Base-by-base conservation (phyloP, 2,329 filamentous ascomycete genomes). In the Beauveria scarabaeidicola region DNA sequence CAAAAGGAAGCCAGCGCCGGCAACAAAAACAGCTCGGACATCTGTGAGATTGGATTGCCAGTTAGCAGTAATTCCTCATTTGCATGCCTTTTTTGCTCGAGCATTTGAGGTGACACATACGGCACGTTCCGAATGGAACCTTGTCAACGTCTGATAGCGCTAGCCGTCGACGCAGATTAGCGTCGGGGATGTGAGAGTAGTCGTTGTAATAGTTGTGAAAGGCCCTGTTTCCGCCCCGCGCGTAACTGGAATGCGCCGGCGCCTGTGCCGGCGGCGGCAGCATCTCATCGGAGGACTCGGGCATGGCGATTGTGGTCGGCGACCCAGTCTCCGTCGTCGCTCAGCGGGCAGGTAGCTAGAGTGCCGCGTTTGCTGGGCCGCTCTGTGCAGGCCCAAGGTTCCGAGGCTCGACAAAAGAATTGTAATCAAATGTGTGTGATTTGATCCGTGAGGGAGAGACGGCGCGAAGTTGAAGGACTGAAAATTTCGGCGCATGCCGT, bases 1-100 rank as follows among this genome's bases (percentile, higher is more conserved):
- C 51, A 90, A 87, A 69, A 93, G 91, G 77, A 94, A 93, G 55
- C 90, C 90, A 61, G 90, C 86, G 52, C 90, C 90, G 27, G 89
- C 89, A 3, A 93, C 89, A 7, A 89, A 73, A 3, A 91, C 80
- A 58, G 88, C 86, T 51, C 89, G 83, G 27, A 91, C 78, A 73
- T 92, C 74, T 78, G 48, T n/a, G 5, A 1, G 25, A 48, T 23
- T 19, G 10, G 36, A 21, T 44, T 11, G 4, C 3, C 7, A 8
- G 55, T 58, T 23, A 58, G 55, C 38, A 17, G 9, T 23, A 1
- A 13, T 32, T 17, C 15, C 8, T 8, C 1, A n/a, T 40, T 48
- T 5, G 2, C 2, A 1, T 7, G 8, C 13, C 13, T 10, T 48
- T 1, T 40, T n/a, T 21, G 15, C 17, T 32, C 27, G 6, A 3